Evolutionary conservation across 176 grass and related monocot species (phyloP).

Genomic region (Carex myosuroides): DNA sequence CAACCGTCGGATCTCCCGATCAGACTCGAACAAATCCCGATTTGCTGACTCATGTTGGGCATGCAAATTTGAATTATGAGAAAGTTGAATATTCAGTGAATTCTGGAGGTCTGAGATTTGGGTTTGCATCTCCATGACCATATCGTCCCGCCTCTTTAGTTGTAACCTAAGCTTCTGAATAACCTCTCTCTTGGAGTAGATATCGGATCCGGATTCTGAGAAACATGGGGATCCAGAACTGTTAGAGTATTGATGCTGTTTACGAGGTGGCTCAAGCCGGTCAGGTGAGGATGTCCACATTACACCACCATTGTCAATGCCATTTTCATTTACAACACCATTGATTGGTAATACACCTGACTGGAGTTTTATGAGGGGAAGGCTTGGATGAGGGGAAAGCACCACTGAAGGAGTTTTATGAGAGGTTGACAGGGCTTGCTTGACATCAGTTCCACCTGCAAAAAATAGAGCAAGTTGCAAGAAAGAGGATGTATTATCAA

Average conservation of each 20-base stretch:
- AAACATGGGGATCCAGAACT: constrained; percentile 70
- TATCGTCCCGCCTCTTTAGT: constrained; percentile 80
- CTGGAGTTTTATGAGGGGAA: constrained; percentile 71
- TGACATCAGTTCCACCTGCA: constrained; percentile 40
- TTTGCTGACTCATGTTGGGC: constrained; percentile 73
- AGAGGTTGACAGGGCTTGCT: constrained; percentile 32
- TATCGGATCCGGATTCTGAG: constrained; percentile 89
- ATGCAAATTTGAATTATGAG: constrained; percentile 50
- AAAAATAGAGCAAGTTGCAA: constrained; percentile 20
- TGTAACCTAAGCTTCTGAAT: constrained; percentile 90
- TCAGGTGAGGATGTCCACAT: constrained; percentile 83
- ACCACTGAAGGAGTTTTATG: not conserved
- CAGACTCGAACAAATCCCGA: constrained; percentile 63
- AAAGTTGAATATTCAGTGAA: constrained; percentile 65
- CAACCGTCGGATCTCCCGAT: constrained; percentile 65
- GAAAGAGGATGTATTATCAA: not conserved
- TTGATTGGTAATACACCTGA: constrained; percentile 39
- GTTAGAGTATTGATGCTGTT: constrained; percentile 79
- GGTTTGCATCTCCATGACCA: constrained; percentile 93
- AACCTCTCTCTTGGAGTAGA: constrained; percentile 86
- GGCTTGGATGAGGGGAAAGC: constrained; percentile 12
- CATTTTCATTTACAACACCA: not conserved
- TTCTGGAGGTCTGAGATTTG: constrained; percentile 77
- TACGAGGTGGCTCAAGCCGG: constrained; percentile 66
- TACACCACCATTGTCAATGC: constrained; percentile 31